Conservation (phyloP, 768 basidiomycete species). For the Pleurotus tuber-regium region DNA sequence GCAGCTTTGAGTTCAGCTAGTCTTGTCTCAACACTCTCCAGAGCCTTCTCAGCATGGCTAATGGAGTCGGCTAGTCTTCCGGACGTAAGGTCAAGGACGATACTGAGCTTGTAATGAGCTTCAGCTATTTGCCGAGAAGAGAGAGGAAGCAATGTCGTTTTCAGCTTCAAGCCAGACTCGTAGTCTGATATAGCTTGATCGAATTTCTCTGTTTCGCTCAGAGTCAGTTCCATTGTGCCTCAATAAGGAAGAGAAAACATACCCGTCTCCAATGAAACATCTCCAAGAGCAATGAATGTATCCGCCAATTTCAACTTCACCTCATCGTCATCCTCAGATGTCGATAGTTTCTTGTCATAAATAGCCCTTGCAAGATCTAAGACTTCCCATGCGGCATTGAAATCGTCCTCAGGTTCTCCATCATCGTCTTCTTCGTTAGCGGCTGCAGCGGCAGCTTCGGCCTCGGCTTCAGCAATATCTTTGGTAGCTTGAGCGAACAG, state of each 20-base stretch:
- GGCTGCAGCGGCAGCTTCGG: constrained; percentile 50
- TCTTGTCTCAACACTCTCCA: constrained; percentile 73
- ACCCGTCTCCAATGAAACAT: constrained; percentile 98
- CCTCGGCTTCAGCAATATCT: constrained; percentile 41
- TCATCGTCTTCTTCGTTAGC: constrained; percentile 64
- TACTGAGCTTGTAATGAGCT: constrained; percentile 91
- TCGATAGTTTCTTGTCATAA: constrained; percentile 62
- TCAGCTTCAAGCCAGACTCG: constrained; percentile 70
- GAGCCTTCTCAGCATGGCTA: constrained; percentile 72
- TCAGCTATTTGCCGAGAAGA: constrained; percentile 94
- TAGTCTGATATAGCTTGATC: constrained; percentile 92
- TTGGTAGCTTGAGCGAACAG: constrained; percentile 59
- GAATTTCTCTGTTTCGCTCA: constrained; percentile 98
- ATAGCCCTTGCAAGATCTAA: constrained; percentile 92
- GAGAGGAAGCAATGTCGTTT: constrained; percentile 68
- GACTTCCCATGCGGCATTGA: constrained; percentile 97
- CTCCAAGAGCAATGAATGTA: constrained; percentile 86
- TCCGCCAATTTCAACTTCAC: constrained; percentile 85
- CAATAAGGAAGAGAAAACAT: no score
- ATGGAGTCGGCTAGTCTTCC: constrained; percentile 84
- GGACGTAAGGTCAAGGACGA: constrained; percentile 88
- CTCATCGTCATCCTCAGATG: constrained; percentile 55
- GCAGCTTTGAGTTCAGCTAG: constrained; percentile 56
- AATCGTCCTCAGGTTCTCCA: constrained; percentile 91
- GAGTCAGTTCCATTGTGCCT: no score